These are phyloP conservation scores for Trichoderma sp. DNA, from an alignment of 2,329 filamentous ascomycete species.

Conservation along the genomic window DNA sequence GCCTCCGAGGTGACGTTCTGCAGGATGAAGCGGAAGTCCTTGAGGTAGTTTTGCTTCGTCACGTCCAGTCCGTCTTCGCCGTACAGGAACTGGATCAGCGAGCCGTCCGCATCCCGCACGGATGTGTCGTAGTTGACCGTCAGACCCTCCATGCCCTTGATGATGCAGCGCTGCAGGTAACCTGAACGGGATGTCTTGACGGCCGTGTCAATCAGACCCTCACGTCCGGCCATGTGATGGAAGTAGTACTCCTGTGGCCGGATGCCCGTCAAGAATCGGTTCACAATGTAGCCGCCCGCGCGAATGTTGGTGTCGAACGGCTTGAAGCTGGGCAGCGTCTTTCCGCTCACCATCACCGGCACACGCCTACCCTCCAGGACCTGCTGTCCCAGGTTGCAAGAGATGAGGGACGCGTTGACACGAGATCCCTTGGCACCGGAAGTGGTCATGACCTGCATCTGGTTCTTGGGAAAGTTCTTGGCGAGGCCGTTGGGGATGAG, in stretches of 20 bases:
- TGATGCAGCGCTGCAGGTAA: conserved; percentile 93
- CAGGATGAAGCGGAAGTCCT: conserved; percentile 86
- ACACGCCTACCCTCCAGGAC: conserved; percentile 93
- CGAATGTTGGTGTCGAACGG: conserved; percentile 87
- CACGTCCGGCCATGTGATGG: conserved; percentile 98
- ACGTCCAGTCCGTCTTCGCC: conserved; percentile 95
- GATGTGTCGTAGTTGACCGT: conserved; percentile 91
- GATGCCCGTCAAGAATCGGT: conserved; percentile 97
- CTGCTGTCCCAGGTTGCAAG: conserved; percentile 95
- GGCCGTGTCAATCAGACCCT: conserved; percentile 97
- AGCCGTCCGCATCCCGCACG: conserved; percentile 91
- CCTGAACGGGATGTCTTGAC: conserved; percentile 98
- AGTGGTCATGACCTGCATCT: conserved; percentile 98
- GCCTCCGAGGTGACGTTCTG: conserved; percentile 82
- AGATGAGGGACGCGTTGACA: conserved; percentile 97
- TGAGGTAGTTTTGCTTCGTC: conserved; percentile 88
- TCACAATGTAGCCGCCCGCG: conserved; percentile 90
- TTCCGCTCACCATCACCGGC: conserved; percentile 96
- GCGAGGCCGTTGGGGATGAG: conserved; percentile 82
- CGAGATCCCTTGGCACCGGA: conserved; percentile 91
- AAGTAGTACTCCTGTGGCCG: conserved; percentile 98
- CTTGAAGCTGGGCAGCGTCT: conserved; percentile 90
- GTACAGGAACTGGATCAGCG: conserved; percentile 91
- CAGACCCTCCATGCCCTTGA: conserved; percentile 97
- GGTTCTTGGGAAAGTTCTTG: conserved; percentile 93